Percentiles rank a stretch among this genome's conserved stretches.
Evolutionary conservation across 768 basidiomycete genomes (phyloP).

Genomic region (Hericium coralloides): DNA sequence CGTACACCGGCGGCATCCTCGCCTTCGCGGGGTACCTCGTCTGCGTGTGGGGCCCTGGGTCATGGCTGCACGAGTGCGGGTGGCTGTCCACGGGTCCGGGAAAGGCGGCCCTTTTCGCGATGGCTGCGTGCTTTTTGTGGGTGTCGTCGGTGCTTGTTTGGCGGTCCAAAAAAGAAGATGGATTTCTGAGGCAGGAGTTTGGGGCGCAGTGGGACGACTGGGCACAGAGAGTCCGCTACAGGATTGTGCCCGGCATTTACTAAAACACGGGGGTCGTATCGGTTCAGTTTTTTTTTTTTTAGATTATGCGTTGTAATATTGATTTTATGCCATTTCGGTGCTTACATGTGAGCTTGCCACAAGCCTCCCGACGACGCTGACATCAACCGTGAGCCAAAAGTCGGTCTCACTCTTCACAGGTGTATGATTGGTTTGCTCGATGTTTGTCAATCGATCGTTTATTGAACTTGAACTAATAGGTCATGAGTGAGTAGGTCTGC

Average conservation of each 20-base stretch:
- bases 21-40: slow-evolving; percentile 6
- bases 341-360: background rate
- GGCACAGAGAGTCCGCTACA: background rate
- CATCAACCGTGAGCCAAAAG: background rate
- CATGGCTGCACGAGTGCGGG: slow-evolving; percentile 13
- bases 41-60: slow-evolving; percentile 3
- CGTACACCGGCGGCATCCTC: slow-evolving; percentile 13
- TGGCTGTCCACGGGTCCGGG: slow-evolving; percentile 7
- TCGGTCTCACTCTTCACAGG: background rate
- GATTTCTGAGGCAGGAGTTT: background rate
- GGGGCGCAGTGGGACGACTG: slow-evolving; percentile 2
- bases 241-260: background rate
- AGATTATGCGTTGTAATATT: no score
- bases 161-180: background rate
- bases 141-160: background rate
- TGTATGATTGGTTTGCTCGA: slow-evolving; percentile 8
- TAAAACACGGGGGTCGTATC: background rate
- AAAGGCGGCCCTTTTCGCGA: background rate
- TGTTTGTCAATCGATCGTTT: slow-evolving; percentile 8
- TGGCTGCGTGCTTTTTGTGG: background rate
- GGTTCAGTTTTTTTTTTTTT: no score
- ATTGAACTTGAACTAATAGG: slow-evolving; percentile 16
- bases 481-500: slow-evolving; percentile 18
- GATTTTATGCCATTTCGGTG: no score
- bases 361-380: background rate